Conservation (phyloP, 305 asterid species). For the Fraxinus sp. region DNA sequence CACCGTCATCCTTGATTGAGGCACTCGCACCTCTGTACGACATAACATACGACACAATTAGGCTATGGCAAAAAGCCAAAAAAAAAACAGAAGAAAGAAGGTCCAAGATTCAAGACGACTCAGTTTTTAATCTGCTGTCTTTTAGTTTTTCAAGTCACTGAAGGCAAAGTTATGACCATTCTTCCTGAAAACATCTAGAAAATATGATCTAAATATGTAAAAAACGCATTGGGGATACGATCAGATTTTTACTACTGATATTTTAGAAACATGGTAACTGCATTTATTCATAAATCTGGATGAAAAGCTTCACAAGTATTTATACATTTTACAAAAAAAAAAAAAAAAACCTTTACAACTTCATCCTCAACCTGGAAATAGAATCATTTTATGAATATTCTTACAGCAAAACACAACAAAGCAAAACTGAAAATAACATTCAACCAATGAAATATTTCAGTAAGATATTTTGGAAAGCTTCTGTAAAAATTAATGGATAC, state of each 20-base stretch:
- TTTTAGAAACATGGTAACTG: background rate
- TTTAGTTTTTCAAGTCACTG: background rate
- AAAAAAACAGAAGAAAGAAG: constrained; percentile 1
- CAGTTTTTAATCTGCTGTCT: background rate
- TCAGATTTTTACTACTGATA: background rate
- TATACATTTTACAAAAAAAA: background rate
- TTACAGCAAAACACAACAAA: background rate
- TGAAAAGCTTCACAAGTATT: background rate
- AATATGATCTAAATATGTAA: background rate
- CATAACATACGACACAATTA: constrained; percentile 14
- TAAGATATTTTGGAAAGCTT: background rate
- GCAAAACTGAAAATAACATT: background rate
- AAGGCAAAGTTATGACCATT: background rate
- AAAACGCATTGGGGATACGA: background rate
- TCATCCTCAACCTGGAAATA: background rate
- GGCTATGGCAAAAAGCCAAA: background rate
- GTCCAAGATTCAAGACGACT: background rate
- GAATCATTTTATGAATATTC: background rate
- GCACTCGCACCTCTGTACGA: constrained; percentile 82
- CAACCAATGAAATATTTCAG: background rate
- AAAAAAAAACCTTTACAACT: background rate
- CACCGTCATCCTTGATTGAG: constrained; percentile 74
- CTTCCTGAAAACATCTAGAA: background rate
- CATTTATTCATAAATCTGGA: background rate
- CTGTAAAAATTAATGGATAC: background rate